Evolutionary conservation across 805 yeast species (phyloP).

Genomic region (Starmera pachycereana): DNA sequence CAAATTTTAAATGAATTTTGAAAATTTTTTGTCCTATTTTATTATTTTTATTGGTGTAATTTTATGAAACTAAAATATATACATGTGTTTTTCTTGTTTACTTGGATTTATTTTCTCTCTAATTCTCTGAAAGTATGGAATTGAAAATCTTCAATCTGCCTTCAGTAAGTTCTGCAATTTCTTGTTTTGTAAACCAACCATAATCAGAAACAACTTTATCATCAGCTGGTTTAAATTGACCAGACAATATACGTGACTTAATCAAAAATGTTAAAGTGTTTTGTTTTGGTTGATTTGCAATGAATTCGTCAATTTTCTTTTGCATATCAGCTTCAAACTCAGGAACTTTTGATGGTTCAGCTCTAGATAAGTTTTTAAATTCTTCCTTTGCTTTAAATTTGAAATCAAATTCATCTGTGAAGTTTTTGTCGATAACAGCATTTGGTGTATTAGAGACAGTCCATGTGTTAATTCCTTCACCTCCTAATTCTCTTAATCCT

Average conservation of each 20-base stretch:
- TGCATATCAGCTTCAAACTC: constrained; percentile 17
- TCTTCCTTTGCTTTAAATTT: constrained; percentile 55
- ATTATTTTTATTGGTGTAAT: too few species aligned
- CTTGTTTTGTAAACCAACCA: constrained; percentile 78
- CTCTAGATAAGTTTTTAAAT: constrained; percentile 39
- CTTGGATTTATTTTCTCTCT: not conserved
- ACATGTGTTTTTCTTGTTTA: not conserved
- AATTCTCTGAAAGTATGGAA: constrained; percentile 17
- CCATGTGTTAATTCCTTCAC: constrained; percentile 72
- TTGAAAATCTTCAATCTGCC: constrained; percentile 44
- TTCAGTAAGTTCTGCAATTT: constrained; percentile 39
- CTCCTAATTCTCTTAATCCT: constrained; percentile 65
- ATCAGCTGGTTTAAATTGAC: constrained; percentile 39
- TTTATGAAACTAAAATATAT: too few species aligned
- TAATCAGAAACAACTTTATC: constrained; percentile 29
- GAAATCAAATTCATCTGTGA: constrained; percentile 77
- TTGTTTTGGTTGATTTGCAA: too few species aligned
- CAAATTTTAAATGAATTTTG: not conserved
- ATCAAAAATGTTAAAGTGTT: constrained; percentile 27
- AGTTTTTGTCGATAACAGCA: constrained; percentile 68
- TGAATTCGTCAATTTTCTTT: not conserved
- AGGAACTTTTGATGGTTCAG: constrained; percentile 46
- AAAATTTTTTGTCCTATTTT: not conserved
- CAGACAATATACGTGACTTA: constrained; percentile 79
- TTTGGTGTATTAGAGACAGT: constrained; percentile 87